Evolutionary conservation across 2,329 filamentous ascomycete genomes (phyloP).

Genomic region (Sporothrix curviconia): DNA sequence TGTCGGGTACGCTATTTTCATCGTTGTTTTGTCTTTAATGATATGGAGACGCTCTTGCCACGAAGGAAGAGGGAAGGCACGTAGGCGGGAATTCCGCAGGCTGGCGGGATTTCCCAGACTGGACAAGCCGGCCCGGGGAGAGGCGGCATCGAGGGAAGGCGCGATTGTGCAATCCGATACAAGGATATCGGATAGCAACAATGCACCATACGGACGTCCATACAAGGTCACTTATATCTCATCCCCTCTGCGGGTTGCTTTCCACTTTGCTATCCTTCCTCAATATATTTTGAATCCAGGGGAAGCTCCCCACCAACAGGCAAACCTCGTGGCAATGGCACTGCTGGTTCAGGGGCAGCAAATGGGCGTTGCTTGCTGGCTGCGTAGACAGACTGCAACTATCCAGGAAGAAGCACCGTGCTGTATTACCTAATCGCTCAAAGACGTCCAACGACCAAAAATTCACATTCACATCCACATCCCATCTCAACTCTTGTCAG

Average conservation of each 20-base stretch:
- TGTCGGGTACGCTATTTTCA: too few relatives aligned
- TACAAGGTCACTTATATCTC: too few relatives aligned
- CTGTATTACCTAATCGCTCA: constrained; percentile 1
- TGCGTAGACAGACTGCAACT: too few relatives aligned
- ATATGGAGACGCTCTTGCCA: not conserved
- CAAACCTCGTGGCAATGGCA: not conserved
- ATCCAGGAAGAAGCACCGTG: too few relatives aligned
- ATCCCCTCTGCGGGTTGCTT: too few relatives aligned
- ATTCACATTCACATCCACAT: not conserved
- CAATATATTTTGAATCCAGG: too few relatives aligned
- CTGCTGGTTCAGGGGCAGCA: not conserved
- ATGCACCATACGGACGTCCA: too few relatives aligned
- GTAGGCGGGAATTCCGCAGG: too few relatives aligned
- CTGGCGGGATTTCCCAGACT: not conserved
- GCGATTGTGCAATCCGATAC: not conserved
- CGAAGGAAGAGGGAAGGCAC: too few relatives aligned
- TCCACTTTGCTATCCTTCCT: not conserved
- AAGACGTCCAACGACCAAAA: not conserved
- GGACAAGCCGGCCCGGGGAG: not conserved
- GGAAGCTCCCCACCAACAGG: not conserved
- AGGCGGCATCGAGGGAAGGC: constrained; percentile 1
- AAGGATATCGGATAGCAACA: not conserved
- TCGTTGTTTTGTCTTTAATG: too few relatives aligned
- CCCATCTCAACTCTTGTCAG: not conserved
- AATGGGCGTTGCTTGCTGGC: too few relatives aligned